Conservation (phyloP, 805 yeast genomes). For the Kazachstania viticola region DNA sequence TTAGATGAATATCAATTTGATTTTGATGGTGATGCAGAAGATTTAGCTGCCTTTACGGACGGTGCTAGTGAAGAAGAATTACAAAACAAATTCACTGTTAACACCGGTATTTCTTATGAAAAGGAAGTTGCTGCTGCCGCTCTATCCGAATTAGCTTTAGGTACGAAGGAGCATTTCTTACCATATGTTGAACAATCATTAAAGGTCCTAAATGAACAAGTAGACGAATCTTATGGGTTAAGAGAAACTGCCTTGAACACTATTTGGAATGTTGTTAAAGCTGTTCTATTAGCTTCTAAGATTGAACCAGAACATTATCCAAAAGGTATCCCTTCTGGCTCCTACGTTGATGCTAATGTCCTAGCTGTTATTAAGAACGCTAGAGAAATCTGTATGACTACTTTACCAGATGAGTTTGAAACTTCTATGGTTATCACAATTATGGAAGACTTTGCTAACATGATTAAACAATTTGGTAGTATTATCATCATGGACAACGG, state of each 20-base stretch:
- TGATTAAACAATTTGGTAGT: constrained; percentile 61
- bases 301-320: constrained; percentile 43
- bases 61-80: constrained; percentile 49
- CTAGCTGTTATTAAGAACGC: constrained; percentile 52
- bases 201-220: constrained; percentile 53
- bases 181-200: constrained; percentile 65
- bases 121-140: constrained; percentile 94
- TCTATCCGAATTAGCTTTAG: constrained; percentile 74
- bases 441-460: constrained; percentile 61
- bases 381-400: constrained; percentile 50
- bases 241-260: constrained; percentile 76
- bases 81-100: constrained; percentile 68
- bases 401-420: constrained; percentile 73
- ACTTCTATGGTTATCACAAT: constrained; percentile 68
- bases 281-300: constrained; percentile 44
- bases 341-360: constrained; percentile 48
- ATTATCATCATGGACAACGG: constrained; percentile 48
- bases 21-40: constrained; percentile 41
- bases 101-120: constrained; percentile 91
- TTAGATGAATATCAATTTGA: constrained; percentile 75
- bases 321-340: constrained; percentile 49
- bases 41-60: constrained; percentile 32
- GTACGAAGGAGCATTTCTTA: constrained; percentile 72
- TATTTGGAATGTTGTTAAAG: constrained; percentile 71
- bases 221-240: constrained; percentile 80